A percentile compares a stretch with the other conserved stretches of the same genome.
These are phyloP conservation scores for Zoysia pacifica DNA, from an alignment of 176 grass and related monocot species.

Conservation along the genomic window DNA sequence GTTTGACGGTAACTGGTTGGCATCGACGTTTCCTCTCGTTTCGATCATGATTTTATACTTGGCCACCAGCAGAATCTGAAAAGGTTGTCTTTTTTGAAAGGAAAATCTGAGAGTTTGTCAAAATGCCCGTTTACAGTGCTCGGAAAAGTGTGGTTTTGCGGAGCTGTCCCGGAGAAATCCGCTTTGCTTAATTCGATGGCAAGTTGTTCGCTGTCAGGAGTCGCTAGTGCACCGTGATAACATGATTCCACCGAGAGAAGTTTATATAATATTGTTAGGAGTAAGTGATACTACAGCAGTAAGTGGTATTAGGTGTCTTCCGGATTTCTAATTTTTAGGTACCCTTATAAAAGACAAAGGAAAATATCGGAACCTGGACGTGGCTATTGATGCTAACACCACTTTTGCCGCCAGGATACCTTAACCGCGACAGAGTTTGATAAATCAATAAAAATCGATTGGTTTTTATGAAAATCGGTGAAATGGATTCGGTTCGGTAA, in stretches of 20 bases:
- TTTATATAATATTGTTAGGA: background rate
- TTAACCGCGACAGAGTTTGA: background rate
- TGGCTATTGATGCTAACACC: background rate
- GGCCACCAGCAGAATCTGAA: no score
- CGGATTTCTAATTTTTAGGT: conserved; percentile 21
- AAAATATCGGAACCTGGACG: conserved; percentile 3
- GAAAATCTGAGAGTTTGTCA: background rate
- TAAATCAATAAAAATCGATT: fast-evolving
- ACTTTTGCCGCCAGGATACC: background rate
- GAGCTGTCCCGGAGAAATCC: background rate
- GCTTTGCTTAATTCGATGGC: conserved; percentile 25
- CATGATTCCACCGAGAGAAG: background rate
- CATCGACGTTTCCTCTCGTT: background rate
- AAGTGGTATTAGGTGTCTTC: background rate
- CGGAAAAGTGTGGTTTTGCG: background rate
- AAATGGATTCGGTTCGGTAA: no score
- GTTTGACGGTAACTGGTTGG: background rate
- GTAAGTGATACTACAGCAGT: background rate
- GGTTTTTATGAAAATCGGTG: no score
- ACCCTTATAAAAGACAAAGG: background rate
- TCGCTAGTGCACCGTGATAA: background rate
- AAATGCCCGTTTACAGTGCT: background rate
- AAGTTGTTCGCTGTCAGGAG: background rate
- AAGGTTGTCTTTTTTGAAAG: background rate
- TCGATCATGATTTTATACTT: background rate